These are phyloP conservation scores for Phytophthora sp. DNA, from an alignment of 352 stramenopile genomes.

Conservation along the genomic window DNA sequence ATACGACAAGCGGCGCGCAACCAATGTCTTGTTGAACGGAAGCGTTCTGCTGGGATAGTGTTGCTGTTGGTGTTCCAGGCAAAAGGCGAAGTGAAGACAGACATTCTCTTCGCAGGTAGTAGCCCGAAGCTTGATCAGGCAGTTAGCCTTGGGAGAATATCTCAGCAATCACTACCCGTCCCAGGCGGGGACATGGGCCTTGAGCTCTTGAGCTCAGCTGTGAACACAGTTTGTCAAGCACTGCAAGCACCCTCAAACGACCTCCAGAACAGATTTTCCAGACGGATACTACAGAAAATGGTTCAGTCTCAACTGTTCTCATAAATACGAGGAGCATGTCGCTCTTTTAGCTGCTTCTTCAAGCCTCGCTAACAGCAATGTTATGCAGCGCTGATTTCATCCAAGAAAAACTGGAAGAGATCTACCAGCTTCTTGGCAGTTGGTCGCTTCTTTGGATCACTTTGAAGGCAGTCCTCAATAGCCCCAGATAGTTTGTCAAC, in stretches of 20 bases:
- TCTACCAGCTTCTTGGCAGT: conserved; percentile 60
- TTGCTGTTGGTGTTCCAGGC: conserved; percentile 6
- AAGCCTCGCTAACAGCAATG: no score
- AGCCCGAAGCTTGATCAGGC: conserved; percentile 3
- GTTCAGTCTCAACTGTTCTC: conserved; percentile 16
- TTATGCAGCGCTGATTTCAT: conserved; percentile 32
- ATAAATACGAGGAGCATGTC: conserved; percentile 19
- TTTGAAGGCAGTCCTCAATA: conserved; percentile 67
- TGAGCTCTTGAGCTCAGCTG: conserved; percentile 15
- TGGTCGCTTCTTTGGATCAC: conserved; percentile 57
- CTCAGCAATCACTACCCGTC: conserved; percentile 29
- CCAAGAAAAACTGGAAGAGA: conserved; percentile 53
- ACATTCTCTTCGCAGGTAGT: not conserved
- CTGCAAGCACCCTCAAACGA: no score
- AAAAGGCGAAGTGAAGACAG: conserved; percentile 22
- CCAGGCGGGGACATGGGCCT: conserved; percentile 27
- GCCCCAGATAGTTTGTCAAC: conserved; percentile 51
- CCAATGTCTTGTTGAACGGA: conserved; percentile 4
- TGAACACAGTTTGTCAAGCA: not conserved
- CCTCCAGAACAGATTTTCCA: no score
- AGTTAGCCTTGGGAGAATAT: conserved; percentile 24
- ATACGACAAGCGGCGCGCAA: conserved; percentile 9
- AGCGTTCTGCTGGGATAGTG: not conserved
- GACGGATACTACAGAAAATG: no score
- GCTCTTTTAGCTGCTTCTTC: not conserved